Base-by-base conservation (phyloP, 1,139 yeast species). In the Candida sanyaensis region DNA sequence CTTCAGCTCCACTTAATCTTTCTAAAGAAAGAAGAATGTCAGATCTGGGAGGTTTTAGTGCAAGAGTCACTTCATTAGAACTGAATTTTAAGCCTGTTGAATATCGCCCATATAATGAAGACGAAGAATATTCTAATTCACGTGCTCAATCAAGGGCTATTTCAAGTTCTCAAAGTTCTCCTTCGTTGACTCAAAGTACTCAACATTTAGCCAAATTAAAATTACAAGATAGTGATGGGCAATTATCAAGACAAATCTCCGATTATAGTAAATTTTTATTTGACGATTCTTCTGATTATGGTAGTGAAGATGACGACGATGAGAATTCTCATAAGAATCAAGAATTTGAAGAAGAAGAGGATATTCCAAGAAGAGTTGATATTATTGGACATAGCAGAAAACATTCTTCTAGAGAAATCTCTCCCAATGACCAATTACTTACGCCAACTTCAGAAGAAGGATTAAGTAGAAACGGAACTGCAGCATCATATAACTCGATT, bases 401-500 rank as follows among this genome's bases (percentile, higher is more conserved):
- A 31, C 29, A 31, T 9, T 29, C 24, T 2, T 26, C 42, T 10
- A 13, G 7, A 24, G 23, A 32, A 9, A 36, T n/a, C 7, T 23
- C 10, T 21, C 24, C 36, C 2, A 28, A 33, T 37, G 43, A 41
- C n/a, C 61, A 56, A 43, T 56, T 58, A 39, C 62, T 61, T 7
- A 57, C 50, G n/a, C 53, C 63, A 6, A 39, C 40, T 12, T 50
- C 55, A 11, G 44, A 41, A 21, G 43, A 43, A 24, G 45, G 39
- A 11, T 45, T 50, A 30, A 43, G 44, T 30, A 58, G 76, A 50
- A 60, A 63, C 12, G 57, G 55, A n/a, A 68, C 77, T 2, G 48
- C 61, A 1, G 59, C 66, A 2, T 68, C 77, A 1, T 63, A 57
- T 52, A 63, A 68, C 48, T 73, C 78, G 2, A 66, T 74, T 50